Percentiles rank a stretch among this genome's conserved stretches.
Evolutionary conservation across 2,329 filamentous ascomycete species (phyloP).

Genomic region (Hirsutella thompsonii): DNA sequence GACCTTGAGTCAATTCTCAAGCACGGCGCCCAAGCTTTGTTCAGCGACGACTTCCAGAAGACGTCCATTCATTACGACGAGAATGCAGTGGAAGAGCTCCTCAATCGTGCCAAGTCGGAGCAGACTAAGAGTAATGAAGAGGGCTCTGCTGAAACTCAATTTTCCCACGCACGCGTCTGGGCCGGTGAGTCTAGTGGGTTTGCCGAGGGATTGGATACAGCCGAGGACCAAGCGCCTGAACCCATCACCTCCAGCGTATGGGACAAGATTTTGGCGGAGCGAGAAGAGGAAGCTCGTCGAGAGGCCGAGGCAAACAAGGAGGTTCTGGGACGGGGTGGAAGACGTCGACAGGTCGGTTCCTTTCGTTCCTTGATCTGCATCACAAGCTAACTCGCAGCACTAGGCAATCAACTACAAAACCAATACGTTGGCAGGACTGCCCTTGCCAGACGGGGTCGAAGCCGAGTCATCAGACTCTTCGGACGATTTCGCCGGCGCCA

Average conservation of each 20-base stretch:
- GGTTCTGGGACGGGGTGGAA: constrained; percentile 73
- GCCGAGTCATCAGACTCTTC: constrained; percentile 18
- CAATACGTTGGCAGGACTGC: constrained; percentile 7
- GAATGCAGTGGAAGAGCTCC: constrained; percentile 70
- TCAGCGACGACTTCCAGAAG: constrained; percentile 58
- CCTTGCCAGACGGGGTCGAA: constrained; percentile 13
- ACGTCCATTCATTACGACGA: constrained; percentile 71
- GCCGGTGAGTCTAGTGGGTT: constrained; percentile 64
- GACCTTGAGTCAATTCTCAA: constrained; percentile 81
- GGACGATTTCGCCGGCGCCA: constrained; percentile 19
- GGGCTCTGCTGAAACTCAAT: constrained; percentile 60
- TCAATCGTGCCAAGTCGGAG: constrained; percentile 78
- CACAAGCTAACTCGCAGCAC: constrained; percentile 6
- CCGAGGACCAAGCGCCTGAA: constrained; percentile 36
- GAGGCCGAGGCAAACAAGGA: constrained; percentile 56
- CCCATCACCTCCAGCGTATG: constrained; percentile 60
- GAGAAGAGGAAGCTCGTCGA: constrained; percentile 65
- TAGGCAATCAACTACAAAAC: constrained; percentile 23
- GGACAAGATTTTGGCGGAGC: constrained; percentile 78
- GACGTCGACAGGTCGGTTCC: constrained; percentile 40
- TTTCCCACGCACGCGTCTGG: constrained; percentile 87
- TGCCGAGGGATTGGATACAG: constrained; percentile 45
- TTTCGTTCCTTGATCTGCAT: neutral
- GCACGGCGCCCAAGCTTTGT: constrained; percentile 77
- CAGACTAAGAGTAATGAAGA: constrained; percentile 53